Evolutionary conservation across 768 basidiomycete genomes (phyloP).

Genomic region (Bullera alba): DNA sequence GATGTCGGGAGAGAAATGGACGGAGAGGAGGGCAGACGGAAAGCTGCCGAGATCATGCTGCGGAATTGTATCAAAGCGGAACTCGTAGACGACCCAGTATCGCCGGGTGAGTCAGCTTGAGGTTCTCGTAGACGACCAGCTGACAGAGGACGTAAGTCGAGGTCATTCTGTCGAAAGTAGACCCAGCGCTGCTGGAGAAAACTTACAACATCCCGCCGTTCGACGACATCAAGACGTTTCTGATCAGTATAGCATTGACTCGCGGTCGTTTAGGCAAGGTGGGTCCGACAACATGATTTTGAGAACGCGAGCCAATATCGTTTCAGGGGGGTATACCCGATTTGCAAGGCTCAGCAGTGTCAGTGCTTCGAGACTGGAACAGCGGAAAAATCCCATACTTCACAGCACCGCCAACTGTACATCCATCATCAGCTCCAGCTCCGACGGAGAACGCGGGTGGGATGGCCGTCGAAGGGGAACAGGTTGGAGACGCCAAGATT

Average conservation of each 20-base stretch:
- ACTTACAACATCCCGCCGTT: slow-evolving; percentile 80
- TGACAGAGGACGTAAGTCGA: slow-evolving; percentile 59
- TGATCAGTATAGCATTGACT: slow-evolving; percentile 80
- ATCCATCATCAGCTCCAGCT: slow-evolving; percentile 65
- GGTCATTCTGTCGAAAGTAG: slow-evolving; percentile 70
- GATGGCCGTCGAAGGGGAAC: slow-evolving; percentile 66
- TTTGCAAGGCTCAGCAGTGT: slow-evolving; percentile 69
- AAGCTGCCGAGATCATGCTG: slow-evolving; percentile 59
- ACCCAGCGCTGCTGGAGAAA: slow-evolving; percentile 63
- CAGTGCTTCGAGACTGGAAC: slow-evolving; percentile 87
- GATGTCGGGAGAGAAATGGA: slow-evolving; percentile 55
- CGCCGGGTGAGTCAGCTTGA: slow-evolving; percentile 59
- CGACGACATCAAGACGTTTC: slow-evolving; percentile 65
- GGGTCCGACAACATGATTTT: slow-evolving; percentile 8
- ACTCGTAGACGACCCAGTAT: slow-evolving; percentile 81
- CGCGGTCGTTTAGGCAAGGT: slow-evolving; percentile 80
- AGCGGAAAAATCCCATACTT: slow-evolving; percentile 89
- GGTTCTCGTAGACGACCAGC: background rate
- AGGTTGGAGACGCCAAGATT: slow-evolving; percentile 74
- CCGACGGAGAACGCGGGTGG: slow-evolving; percentile 42
- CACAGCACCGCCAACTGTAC: slow-evolving; percentile 67
- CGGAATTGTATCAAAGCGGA: slow-evolving; percentile 87
- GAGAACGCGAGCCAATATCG: background rate
- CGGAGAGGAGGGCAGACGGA: slow-evolving; percentile 46
- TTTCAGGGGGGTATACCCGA: slow-evolving; percentile 83